A percentile compares a stretch with the other conserved stretches of the same genome.
Conservation (phyloP, 2,329 filamentous ascomycete genomes). For the Aureobasidium sp. region DNA sequence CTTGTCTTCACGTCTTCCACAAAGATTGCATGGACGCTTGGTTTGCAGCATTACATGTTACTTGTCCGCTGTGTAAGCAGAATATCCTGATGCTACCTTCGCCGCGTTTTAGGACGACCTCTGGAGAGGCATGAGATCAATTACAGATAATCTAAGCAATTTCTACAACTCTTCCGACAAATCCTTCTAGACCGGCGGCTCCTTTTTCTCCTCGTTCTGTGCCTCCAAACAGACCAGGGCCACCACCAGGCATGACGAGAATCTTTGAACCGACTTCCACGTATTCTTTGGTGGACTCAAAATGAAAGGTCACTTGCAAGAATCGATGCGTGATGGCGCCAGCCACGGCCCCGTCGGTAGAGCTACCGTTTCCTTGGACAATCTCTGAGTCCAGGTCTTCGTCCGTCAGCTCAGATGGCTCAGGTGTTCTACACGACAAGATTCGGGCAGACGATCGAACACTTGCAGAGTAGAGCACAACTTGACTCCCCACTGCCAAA, state of each 20-base stretch:
- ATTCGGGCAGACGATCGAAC: conserved; percentile 76
- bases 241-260: conserved; percentile 64
- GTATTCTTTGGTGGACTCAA: conserved; percentile 65
- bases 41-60: conserved; percentile 8
- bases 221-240: conserved; percentile 51
- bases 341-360: conserved; percentile 20
- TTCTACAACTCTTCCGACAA: conserved; percentile 56
- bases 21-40: conserved; percentile 2
- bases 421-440: conserved; percentile 35
- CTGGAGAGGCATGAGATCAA: too few relatives aligned
- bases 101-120: neutral
- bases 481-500: conserved; percentile 59
- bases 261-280: conserved; percentile 64
- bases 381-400: conserved; percentile 20
- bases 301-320: conserved; percentile 57
- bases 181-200: conserved; percentile 59
- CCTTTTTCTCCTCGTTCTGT: conserved; percentile 45
- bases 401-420: conserved; percentile 32
- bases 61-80: conserved; percentile 7
- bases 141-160: too few relatives aligned
- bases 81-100: neutral
- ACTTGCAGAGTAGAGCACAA: conserved; percentile 82
- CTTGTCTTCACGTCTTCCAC: conserved; percentile 15
- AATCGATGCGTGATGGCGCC: conserved; percentile 23
- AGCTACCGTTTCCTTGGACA: conserved; percentile 35